Base-by-base conservation (phyloP, 768 basidiomycete species). In the Hygrophorus pudorinus region DNA sequence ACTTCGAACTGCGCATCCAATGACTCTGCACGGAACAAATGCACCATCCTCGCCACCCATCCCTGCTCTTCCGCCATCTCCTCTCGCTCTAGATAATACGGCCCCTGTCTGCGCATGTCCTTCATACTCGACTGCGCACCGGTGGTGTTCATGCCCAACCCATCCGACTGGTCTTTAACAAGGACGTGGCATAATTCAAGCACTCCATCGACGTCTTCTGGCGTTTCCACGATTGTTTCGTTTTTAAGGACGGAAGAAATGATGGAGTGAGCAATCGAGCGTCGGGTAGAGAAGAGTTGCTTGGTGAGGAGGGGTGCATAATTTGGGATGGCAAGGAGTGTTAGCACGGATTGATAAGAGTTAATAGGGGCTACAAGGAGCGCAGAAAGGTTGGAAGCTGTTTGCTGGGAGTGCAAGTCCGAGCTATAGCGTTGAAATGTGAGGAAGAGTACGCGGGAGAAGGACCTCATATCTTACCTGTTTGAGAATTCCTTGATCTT, bases 61-160 rank as follows among this genome's bases (percentile, higher is more conserved):
- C 96, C 96, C 56, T 99, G 96, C 61, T 99, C 96, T 61, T 99
- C 96, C 0, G 92, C 93, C 68, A 92, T 73, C 57, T 98, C 94
- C 59, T 93, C 88, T 41, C 81, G 65, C 59, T 94, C 93, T 41
- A 75, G 54, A 21, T 69, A 65, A 52, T 79, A 75, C 8, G 78
- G 68, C 5, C 78, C 78, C 45, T 76, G 75, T 48, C 80, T 67
- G 47, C 78, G 70, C 38, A 62, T 56, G 36, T 76, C 75, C 50
- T 72, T 70, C 17, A 55, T 52, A 18, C 60, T 65, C 21, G 57
- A 50, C 30, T 65, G 61, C 16, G 59, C 58, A 6, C 58, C 61
- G 46, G 68, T 62, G 45, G 56, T 55, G 37, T 43, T 62, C 53
- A 70, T 1, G 1, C 27, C 27, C 27, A 16, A 12, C 5, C 43